Evolutionary conservation across 192 early-diverging fungal genomes (phyloP), one percentile per base, ranked within the genome.

Genomic region (Podila epigama): DNA sequence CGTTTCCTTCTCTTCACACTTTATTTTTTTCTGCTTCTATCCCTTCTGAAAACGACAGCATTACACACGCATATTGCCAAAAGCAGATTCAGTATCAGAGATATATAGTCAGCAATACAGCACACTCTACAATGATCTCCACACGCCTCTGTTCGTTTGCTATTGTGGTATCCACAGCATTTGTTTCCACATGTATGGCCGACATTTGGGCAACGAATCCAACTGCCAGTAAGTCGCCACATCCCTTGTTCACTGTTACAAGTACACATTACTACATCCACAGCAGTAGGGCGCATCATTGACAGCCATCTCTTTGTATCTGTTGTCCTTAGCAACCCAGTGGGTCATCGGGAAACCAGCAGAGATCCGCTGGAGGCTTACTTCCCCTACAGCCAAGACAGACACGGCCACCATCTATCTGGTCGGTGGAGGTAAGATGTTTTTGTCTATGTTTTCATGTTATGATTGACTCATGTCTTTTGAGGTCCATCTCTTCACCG

Each of bases 341-440:
- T 72, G 70, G 70, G 58, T 48, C 6, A 60, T 65, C 25, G 70
- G 70, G 9, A n/a, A 13, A 29, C 13, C 42, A 2, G 40, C 51
- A 4, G 35, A 54, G 22, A 54, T 72, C 36, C 54, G 31, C 16
- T 72, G 70, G 70, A 41, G 22, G 37, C 20, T 72, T 55, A 54
- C 10, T 3, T 7, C 44, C 3, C 62, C 62, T 0, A 65, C 27
- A 18, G 6, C 56, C 20, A 59, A 64, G 50, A 10, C 8, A 3
- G 22, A 64, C 28, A n/a, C 41, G 9, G 63, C 29, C 1, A 63
- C 39, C 2, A 66, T 72, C 11, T 65, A 40, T 20, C 28, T 72
- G 28, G 70, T 72, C 10, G 70, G 70, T 9, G 70, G 70, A 35
- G 57, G 68, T 70, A 63, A 22, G 44, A 48, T 22, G n/a, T 22